Conservation (phyloP, 345 rosid genomes). For the Dipteronia sinensis region DNA sequence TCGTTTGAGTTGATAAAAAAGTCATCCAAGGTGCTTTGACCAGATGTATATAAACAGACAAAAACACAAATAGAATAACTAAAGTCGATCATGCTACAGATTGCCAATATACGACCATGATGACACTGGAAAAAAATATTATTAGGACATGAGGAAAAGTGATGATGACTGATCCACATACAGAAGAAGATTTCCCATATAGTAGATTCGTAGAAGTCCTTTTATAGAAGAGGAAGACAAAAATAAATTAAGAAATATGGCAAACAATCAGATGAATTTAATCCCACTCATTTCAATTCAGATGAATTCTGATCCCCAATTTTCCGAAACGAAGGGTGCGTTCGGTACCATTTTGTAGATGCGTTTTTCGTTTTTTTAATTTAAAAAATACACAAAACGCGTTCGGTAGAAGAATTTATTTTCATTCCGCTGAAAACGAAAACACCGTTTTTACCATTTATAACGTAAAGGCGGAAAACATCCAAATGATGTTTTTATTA, state of each 20-base stretch:
- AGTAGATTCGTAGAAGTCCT: not conserved
- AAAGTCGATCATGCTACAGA: not conserved
- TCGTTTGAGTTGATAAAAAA: not conserved
- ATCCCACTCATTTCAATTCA: not conserved
- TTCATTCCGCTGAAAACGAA: too few relatives aligned
- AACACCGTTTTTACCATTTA: too few relatives aligned
- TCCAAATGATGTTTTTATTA: too few relatives aligned
- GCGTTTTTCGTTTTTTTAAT: too few relatives aligned
- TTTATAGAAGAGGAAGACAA: too few relatives aligned
- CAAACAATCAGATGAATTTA: not conserved
- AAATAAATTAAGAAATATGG: not conserved
- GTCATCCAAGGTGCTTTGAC: not conserved
- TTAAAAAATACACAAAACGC: too few relatives aligned
- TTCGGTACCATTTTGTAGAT: too few relatives aligned
- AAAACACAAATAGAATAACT: not conserved
- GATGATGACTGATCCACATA: not conserved
- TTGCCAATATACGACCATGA: not conserved
- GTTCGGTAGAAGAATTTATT: too few relatives aligned
- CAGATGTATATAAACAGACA: not conserved
- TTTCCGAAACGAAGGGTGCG: too few relatives aligned
- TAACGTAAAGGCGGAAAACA: too few relatives aligned
- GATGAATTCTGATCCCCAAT: not conserved
- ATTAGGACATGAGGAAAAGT: not conserved
- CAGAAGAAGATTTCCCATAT: not conserved
- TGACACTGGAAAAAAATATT: not conserved